Evolutionary conservation across 805 yeast genomes (phyloP).

Genomic region (Suhomyces sp.): DNA sequence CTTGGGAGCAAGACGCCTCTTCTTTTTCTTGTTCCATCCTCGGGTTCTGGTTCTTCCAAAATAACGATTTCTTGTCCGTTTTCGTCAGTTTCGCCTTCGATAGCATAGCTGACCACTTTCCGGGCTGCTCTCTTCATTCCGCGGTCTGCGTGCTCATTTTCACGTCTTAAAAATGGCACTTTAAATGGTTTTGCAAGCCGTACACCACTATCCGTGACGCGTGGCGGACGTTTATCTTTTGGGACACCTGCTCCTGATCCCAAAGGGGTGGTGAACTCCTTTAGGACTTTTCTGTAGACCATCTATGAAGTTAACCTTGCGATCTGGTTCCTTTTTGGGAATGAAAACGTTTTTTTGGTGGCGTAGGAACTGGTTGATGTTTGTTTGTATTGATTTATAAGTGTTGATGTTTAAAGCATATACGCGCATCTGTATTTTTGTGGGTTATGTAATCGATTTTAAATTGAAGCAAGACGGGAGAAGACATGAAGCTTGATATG

Average conservation of each 20-base stretch:
- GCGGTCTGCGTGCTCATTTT: constrained; percentile 2
- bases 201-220: constrained; percentile 50
- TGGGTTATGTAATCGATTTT: no score
- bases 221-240: constrained; percentile 53
- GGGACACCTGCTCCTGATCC: constrained; percentile 74
- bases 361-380: no score
- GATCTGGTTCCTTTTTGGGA: no score
- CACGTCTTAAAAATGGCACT: constrained; percentile 52
- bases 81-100: constrained; percentile 18
- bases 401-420: no score
- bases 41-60: constrained; percentile 13
- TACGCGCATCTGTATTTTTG: no score
- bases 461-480: no score
- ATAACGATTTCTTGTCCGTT: background rate
- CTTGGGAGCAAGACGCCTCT: constrained; percentile 62
- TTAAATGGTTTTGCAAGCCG: constrained; percentile 66
- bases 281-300: constrained; percentile 35
- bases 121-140: constrained; percentile 20
- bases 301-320: no score
- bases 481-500: no score
- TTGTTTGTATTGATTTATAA: no score
- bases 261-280: constrained; percentile 43
- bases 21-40: constrained; percentile 29
- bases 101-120: constrained; percentile 34
- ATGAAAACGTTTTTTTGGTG: no score